Evolutionary conservation across 331 rosid species (phyloP), one percentile per base, ranked within the genome.

Genomic region (Acacia concinna): DNA sequence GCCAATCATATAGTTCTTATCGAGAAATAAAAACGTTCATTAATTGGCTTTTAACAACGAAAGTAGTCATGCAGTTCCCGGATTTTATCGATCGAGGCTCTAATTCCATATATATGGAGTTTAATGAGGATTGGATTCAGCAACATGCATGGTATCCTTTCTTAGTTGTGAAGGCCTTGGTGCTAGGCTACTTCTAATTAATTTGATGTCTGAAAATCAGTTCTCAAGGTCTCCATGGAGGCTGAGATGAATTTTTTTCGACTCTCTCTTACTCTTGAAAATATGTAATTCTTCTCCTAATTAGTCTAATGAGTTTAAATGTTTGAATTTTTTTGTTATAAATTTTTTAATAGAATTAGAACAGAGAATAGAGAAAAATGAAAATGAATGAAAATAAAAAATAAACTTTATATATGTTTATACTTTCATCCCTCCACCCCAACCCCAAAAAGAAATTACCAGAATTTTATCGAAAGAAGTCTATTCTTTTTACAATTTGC

Each of bases 1-100:
- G 68, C 73, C 79, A 60, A 54, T 54, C 28, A 23, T 23, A 54
- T 54, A 78, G 78, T 37, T 78, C 83, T 78, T 57, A 78, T 81
- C 81, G 85, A 81, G 23, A 63, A n/a, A n/a, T n/a, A n/a, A n/a
- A 51, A 11, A 47, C 23, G 72, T 7, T 72, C 41, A 66, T 25
- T 71, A 43, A 66, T 25, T 71, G 34, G 77, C 47, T 8, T 17
- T 2, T 12, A 56, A 64, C 68, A 59, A 10, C 60, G n/a, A 30
- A 71, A 47, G 3, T 31, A 71, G n/a, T 28, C 10, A 13, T 13
- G 20, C 3, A 43, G 41, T 43, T 46, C 8, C 1, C 8, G 43
- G 44, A 3, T 49, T 49, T 71, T 5, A 11, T 66, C 57, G 11
- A 62, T 60, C 51, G 17, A 49, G 18, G 23, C 23, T 49, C 21